These are phyloP conservation scores for Houttuynia cordata DNA, from an alignment of 164 flowering plant genomes.

Conservation along the genomic window DNA sequence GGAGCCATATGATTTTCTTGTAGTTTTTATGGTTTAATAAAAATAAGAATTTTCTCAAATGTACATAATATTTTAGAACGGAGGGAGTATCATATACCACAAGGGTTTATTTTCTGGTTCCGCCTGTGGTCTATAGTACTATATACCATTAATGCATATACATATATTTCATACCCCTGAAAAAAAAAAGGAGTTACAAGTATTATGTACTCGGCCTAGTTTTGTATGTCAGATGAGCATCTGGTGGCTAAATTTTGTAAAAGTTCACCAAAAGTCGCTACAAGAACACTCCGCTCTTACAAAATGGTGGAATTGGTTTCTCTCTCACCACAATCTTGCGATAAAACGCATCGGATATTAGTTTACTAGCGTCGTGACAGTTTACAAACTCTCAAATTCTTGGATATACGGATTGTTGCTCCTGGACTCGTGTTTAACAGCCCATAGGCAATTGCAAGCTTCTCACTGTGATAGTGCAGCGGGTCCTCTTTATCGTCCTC, in stretches of 20 bases:
- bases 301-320: slow-evolving; percentile 10
- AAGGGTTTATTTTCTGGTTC: no score
- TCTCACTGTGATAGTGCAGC: slow-evolving; percentile 10
- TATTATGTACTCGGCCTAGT: no score
- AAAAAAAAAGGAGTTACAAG: no score
- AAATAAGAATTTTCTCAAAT: no score
- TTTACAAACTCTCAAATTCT: slow-evolving; percentile 9
- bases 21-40: no score
- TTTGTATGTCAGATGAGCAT: no score
- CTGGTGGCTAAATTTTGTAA: neutral
- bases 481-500: slow-evolving; percentile 13
- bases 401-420: slow-evolving; percentile 8
- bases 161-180: no score
- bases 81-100: no score
- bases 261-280: slow-evolving; percentile 10
- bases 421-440: slow-evolving; percentile 7
- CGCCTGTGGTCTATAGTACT: no score
- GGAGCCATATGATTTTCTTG: no score
- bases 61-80: no score
- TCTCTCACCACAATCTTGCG: slow-evolving; percentile 9
- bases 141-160: no score
- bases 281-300: slow-evolving; percentile 10
- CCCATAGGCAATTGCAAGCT: slow-evolving; percentile 14
- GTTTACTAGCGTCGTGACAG: slow-evolving; percentile 10
- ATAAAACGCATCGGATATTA: slow-evolving; percentile 9